A percentile compares a stretch with the other conserved stretches of the same genome.
Conservation (phyloP, 257 asterid genomes). For the Ballota nigra region DNA sequence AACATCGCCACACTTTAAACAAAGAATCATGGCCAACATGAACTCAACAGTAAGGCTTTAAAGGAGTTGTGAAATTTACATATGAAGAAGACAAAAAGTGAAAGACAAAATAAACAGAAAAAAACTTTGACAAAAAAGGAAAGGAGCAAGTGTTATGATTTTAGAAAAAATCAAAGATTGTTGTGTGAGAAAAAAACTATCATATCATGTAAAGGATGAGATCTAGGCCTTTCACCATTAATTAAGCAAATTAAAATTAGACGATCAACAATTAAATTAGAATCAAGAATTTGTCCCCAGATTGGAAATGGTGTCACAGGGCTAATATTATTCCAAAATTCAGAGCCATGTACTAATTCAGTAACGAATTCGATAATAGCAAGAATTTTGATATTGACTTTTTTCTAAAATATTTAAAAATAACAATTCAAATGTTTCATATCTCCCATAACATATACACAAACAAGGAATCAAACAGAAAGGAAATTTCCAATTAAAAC, state of each 20-base stretch:
- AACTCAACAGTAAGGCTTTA: background rate
- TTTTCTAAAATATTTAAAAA: background rate
- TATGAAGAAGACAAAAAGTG: conserved; percentile 14
- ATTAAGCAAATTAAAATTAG: background rate
- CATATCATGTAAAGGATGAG: conserved; percentile 15
- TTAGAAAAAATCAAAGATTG: background rate
- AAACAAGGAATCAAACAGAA: background rate
- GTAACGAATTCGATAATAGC: background rate
- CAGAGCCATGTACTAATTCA: background rate
- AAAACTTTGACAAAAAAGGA: background rate
- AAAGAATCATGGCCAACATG: background rate
- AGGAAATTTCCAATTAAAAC: background rate
- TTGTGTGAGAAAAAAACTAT: background rate
- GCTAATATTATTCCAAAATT: background rate
- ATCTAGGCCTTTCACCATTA: conserved; percentile 37
- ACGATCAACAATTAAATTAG: conserved; percentile 6
- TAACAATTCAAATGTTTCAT: background rate
- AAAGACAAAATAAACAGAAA: background rate
- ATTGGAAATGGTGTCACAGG: background rate
- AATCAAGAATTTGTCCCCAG: conserved; percentile 5
- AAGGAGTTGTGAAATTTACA: background rate
- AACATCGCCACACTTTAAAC: background rate
- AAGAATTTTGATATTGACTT: background rate
- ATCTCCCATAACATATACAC: background rate
- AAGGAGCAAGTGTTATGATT: background rate